phyloP scores from a whole-genome alignment of 2,329 filamentous ascomycete species.

The Microdochium paspali region DNA sequence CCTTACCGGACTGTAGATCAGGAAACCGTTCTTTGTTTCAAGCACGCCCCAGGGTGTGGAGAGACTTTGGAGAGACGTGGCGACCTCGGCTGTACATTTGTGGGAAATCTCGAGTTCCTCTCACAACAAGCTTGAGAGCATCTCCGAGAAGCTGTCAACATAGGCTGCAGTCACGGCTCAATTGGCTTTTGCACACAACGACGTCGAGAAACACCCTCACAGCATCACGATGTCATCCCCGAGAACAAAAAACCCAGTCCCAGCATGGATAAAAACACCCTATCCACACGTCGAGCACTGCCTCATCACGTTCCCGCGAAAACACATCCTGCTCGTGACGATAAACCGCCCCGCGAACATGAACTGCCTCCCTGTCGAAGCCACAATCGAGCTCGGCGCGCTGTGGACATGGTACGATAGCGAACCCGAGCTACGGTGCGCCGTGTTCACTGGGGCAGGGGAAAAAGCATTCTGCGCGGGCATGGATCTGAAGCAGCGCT shows the following conservation, averaged over 20 bases:
- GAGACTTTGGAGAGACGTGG: too few species aligned
- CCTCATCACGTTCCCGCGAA: conserved; percentile 28
- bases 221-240: not conserved
- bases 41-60: too few species aligned
- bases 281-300: conserved; percentile 21
- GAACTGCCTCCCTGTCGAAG: conserved; percentile 28
- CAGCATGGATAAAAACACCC: conserved; percentile 20
- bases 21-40: too few species aligned
- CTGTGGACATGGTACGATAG: conserved; percentile 41
- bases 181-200: too few species aligned
- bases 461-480: conserved; percentile 42
- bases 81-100: too few species aligned
- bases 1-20: too few species aligned
- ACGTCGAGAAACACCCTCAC: not conserved
- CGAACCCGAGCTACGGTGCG: conserved; percentile 36
- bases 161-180: too few species aligned
- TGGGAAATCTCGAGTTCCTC: too few species aligned
- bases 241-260: conserved; percentile 17
- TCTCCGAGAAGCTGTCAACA: too few species aligned
- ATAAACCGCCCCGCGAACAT: conserved; percentile 30
- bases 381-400: conserved; percentile 26
- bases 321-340: conserved; percentile 30
- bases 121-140: too few species aligned
- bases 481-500: conserved; percentile 41
- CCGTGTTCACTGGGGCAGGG: conserved; percentile 41